Base-by-base conservation (phyloP, 192 early-diverging fungal species). In the Backusella luteola region DNA sequence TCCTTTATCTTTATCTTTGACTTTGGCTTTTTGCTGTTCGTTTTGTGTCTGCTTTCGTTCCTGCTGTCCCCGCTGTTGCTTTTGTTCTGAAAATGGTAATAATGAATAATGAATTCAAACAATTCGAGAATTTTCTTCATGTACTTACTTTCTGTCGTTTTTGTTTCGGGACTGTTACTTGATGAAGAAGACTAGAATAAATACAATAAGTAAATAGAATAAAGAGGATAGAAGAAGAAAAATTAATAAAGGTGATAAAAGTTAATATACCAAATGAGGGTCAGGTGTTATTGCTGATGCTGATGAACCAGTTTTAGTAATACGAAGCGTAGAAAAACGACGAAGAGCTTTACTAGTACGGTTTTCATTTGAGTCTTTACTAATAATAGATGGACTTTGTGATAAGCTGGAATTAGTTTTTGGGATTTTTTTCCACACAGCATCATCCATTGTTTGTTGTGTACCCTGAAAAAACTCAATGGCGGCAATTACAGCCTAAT, bases 391-490 rank as follows among this genome's bases (percentile, higher is more conserved):
- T 23, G 21, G 21, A 63, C 23, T 63, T 63, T 63, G 56, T 63
- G 56, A 63, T 29, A 36, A 19, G 41, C 17, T 35, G 34, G 70
- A 66, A 11, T 63, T n/a, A 34, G 76, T 52, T 39, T 81, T 77
- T 29, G 76, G 76, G 32, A 81, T 78, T 35, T 81, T 81, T 12
- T 66, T 49, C 76, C 76, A 81, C 6, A 81, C 80, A 41, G 34
- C 36, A 46, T 81, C 72, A 52, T 67, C 69, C 44, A 41, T 73
- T 14, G 23, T 44, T 41, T 52, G n/a, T 9, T 75, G 76, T 15
- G 73, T 80, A 39, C 92, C 94, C 74, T 90, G 89, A 84, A 94
- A 95, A 80, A 94, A 95, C 74, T 89, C 89, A 81, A 95, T 91
- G 41, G 92, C 90, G 75, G 94, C 91, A 49, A 94, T 86, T 7